A percentile compares a stretch with the other conserved stretches of the same genome.
These are phyloP conservation scores for Linum trigynum DNA, from an alignment of 345 rosid genomes.

Conservation along the genomic window DNA sequence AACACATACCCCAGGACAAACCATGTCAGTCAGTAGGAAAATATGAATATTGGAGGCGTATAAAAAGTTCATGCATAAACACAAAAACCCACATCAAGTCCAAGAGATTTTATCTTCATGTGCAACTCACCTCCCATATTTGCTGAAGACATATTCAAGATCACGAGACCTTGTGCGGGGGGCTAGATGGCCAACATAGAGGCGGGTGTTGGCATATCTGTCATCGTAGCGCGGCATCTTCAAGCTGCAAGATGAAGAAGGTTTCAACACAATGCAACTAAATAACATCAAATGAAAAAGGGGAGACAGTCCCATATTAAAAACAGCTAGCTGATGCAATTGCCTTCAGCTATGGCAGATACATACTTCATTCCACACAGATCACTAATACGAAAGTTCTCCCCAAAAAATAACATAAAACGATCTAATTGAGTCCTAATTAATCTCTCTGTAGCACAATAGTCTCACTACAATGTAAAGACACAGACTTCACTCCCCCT, in stretches of 20 bases:
- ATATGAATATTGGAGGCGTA: neutral
- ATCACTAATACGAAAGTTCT: too few species aligned
- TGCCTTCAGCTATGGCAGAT: too few species aligned
- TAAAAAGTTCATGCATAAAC: neutral
- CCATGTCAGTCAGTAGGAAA: conserved; percentile 1
- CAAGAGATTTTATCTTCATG: neutral
- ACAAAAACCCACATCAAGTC: neutral
- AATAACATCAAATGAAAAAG: neutral
- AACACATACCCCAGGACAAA: conserved; percentile 6
- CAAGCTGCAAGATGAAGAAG: conserved; percentile 16
- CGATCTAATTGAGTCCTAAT: too few species aligned
- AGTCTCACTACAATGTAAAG: too few species aligned
- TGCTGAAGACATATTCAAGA: conserved; percentile 58
- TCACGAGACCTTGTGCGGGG: conserved; percentile 62
- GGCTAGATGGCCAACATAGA: conserved; percentile 64
- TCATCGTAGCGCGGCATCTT: conserved; percentile 75
- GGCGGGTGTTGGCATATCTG: conserved; percentile 54
- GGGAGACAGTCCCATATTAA: too few species aligned
- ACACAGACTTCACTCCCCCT: too few species aligned
- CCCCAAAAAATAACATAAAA: too few species aligned
- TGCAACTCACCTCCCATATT: conserved; percentile 59
- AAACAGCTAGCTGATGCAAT: too few species aligned
- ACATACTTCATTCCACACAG: too few species aligned
- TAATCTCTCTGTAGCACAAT: too few species aligned
- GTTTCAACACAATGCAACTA: too few species aligned